These are phyloP conservation scores for Eutrema japonicum DNA, from an alignment of 345 rosid species.

Conservation along the genomic window DNA sequence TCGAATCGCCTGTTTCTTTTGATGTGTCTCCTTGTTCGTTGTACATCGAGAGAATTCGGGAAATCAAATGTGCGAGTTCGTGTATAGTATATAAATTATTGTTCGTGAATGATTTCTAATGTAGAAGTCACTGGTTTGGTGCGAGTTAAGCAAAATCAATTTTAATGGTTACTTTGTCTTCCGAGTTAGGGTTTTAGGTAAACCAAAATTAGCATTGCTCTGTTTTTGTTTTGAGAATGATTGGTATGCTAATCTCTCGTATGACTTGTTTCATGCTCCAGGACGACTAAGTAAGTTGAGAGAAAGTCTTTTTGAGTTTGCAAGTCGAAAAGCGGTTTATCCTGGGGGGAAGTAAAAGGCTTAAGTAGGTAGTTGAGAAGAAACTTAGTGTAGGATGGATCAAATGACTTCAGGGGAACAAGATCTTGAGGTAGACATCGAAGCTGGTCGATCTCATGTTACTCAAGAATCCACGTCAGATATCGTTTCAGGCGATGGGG, in stretches of 20 bases:
- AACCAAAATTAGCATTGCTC: conserved; percentile 8
- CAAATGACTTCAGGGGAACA: conserved; percentile 36
- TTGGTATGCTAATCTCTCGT: conserved; percentile 14
- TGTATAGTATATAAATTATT: not conserved
- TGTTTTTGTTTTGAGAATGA: not conserved
- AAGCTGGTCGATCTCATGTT: conserved; percentile 49
- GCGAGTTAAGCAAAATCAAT: not conserved
- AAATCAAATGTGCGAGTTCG: conserved; percentile 1
- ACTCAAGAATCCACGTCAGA: conserved; percentile 43
- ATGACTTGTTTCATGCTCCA: conserved; percentile 2
- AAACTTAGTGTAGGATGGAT: conserved; percentile 42
- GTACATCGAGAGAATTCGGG: not conserved
- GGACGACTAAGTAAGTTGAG: not conserved
- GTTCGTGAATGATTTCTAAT: conserved; percentile 3
- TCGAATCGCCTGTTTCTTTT: not conserved
- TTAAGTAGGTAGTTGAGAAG: conserved; percentile 19
- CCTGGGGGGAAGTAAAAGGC: not conserved
- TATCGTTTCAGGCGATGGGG: conserved; percentile 17
- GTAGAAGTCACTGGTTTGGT: conserved; percentile 25
- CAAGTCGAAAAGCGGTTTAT: not conserved
- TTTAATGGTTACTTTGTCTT: not conserved
- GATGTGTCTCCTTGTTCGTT: no score
- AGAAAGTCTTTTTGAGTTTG: not conserved
- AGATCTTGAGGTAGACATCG: conserved; percentile 65
- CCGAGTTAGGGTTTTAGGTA: not conserved